phyloP scores from a whole-genome alignment of 768 basidiomycete species.

The Lactifluus piperatus region DNA sequence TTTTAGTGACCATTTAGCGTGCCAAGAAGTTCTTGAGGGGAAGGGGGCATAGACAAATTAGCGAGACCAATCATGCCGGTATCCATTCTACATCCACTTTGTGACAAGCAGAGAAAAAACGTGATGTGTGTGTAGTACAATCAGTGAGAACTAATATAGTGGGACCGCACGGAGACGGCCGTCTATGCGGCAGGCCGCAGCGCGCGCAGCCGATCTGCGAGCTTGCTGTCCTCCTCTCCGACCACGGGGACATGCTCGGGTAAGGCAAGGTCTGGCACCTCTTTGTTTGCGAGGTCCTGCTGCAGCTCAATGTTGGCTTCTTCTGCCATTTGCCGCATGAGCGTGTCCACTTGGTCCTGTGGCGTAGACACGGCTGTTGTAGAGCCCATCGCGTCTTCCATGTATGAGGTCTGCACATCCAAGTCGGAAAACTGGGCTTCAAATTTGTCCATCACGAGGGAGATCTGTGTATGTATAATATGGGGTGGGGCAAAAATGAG shows the following conservation, averaged over 20 bases:
- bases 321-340: constrained; percentile 91
- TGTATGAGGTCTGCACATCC: constrained; percentile 95
- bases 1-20: not conserved
- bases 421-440: constrained; percentile 93
- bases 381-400: constrained; percentile 94
- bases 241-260: constrained; percentile 35
- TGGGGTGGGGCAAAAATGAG: no score
- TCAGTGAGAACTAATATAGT: no score
- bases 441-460: constrained; percentile 98
- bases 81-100: constrained; percentile 5
- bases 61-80: not conserved
- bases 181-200: constrained; percentile 65
- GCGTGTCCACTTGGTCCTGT: constrained; percentile 91
- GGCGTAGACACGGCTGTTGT: constrained; percentile 91
- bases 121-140: not conserved
- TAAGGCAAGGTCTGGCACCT: constrained; percentile 50
- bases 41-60: no score
- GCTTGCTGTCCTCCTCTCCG: constrained; percentile 68
- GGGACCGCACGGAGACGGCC: not conserved
- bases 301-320: constrained; percentile 94
- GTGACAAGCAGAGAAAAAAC: not conserved
- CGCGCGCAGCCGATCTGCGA: constrained; percentile 85
- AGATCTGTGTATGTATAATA: constrained; percentile 53
- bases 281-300: constrained; percentile 73
- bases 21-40: no score